Evolutionary conservation across 2,329 filamentous ascomycete species (phyloP).

Genomic region (Penicillium brevicompactum): DNA sequence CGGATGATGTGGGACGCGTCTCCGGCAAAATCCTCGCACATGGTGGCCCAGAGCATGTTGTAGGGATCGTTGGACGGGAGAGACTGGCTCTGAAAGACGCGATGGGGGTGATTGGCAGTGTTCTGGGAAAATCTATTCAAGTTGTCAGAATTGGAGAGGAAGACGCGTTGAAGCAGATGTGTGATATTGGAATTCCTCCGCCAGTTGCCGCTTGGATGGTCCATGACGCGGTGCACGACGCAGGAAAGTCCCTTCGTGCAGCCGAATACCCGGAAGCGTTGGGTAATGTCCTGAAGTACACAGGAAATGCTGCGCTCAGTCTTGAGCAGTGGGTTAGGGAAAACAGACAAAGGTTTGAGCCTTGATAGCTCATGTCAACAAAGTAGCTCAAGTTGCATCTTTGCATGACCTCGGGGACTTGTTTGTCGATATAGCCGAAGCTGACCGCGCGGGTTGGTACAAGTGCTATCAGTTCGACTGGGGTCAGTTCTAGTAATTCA

Average conservation of each 20-base stretch:
- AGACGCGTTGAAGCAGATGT: constrained; percentile 25
- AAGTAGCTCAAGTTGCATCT: no score
- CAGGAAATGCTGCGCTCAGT: constrained; percentile 26
- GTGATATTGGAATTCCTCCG: constrained; percentile 15
- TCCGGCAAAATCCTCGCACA: constrained; percentile 42
- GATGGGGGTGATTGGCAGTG: constrained; percentile 30
- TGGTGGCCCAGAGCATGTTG: constrained; percentile 30
- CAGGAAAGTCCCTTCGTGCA: not conserved
- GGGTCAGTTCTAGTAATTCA: no score
- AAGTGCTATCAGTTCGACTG: no score
- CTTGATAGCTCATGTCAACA: not conserved
- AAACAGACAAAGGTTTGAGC: constrained; percentile 25
- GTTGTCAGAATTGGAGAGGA: constrained; percentile 22
- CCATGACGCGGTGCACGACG: not conserved
- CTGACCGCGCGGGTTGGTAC: no score
- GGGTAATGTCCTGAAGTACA: constrained; percentile 37
- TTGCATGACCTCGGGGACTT: no score
- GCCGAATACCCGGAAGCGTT: constrained; percentile 15
- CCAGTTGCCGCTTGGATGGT: constrained; percentile 17
- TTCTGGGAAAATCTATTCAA: constrained; percentile 36
- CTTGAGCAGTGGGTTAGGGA: constrained; percentile 39
- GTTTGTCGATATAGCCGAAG: no score
- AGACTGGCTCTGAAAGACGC: constrained; percentile 33
- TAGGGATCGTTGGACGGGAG: constrained; percentile 44
- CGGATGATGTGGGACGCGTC: constrained; percentile 50